Evolutionary conservation across 2,329 filamentous ascomycete species (phyloP), one percentile per base, ranked within the genome.

Genomic region (Neurospora crassa): DNA sequence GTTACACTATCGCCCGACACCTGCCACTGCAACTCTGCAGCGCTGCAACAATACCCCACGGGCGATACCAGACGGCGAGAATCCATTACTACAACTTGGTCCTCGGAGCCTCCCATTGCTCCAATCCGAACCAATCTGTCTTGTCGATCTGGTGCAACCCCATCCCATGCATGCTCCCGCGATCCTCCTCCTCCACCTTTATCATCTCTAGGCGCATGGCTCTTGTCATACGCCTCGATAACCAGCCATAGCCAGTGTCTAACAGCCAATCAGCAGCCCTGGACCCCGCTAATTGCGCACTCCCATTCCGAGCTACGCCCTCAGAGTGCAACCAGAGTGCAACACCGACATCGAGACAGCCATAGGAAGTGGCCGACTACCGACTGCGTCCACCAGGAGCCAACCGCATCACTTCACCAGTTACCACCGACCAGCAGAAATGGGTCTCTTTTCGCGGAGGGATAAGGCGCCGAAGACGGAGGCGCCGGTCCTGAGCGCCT

Each of bases 401-500:
- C 53, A 63, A 63, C 53, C 53, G 53, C 53, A 63, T 63, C 53
- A 63, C 16, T 37, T 63, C 24, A 18, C 53, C 53, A 73, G 67
- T 34, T 20, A 68, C 72, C 71, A 71, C 72, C 72, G 67, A 70
- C 43, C 68, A 37, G 68, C 73, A 78, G 79, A 75, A 72, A 88
- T 88, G 86, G 86, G 86, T 76, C 76, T 88, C 74, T 88, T 88
- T 78, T 86, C 86, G 43, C 82, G 86, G 72, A 87, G 84, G 77
- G 82, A 86, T 75, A 87, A 84, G 81, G 79, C 83, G 73, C 79
- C 83, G 69, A 84, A 82, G 78, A 79, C 77, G 70, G 74, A 63
- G 53, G 75, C 70, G 80, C 37, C 68, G 70, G 74, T 40, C 67
- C 68, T 24, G 69, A 82, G 71, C 78, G 81, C 79, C 69, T 82